Conservation (phyloP, 345 rosid species). For the Schrenkiella parvula region DNA sequence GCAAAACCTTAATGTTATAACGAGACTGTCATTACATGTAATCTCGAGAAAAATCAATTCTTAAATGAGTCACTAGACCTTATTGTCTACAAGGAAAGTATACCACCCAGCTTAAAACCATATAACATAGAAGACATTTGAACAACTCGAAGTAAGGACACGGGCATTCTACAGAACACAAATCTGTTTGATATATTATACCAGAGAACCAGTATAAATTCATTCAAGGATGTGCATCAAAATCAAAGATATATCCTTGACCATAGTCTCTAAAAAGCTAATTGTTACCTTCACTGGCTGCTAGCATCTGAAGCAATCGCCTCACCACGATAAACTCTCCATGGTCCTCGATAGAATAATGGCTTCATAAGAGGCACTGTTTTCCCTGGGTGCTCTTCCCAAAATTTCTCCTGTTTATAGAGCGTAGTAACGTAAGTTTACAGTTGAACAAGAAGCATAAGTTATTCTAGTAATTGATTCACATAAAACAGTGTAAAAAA, state of each 20-base stretch:
- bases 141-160: too few relatives aligned
- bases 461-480: neutral
- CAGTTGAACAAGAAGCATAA: conserved; percentile 2
- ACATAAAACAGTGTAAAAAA: neutral
- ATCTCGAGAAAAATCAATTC: neutral
- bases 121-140: too few relatives aligned
- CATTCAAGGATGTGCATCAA: neutral
- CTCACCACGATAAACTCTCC: conserved; percentile 76
- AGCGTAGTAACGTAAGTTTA: neutral
- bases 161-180: neutral
- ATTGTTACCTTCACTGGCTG: conserved; percentile 32
- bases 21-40: conserved; percentile 5
- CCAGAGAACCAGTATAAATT: neutral
- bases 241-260: neutral
- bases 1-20: neutral
- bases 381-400: conserved; percentile 93
- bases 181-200: neutral
- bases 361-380: conserved; percentile 82
- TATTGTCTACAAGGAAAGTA: neutral
- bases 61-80: conserved; percentile 6
- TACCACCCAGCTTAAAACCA: neutral
- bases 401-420: conserved; percentile 68
- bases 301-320: conserved; percentile 41
- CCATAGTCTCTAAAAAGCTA: conserved; percentile 1
- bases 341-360: conserved; percentile 68